Base-by-base conservation (phyloP, 306 rosid genomes). In the Medicago truncatula region DNA sequence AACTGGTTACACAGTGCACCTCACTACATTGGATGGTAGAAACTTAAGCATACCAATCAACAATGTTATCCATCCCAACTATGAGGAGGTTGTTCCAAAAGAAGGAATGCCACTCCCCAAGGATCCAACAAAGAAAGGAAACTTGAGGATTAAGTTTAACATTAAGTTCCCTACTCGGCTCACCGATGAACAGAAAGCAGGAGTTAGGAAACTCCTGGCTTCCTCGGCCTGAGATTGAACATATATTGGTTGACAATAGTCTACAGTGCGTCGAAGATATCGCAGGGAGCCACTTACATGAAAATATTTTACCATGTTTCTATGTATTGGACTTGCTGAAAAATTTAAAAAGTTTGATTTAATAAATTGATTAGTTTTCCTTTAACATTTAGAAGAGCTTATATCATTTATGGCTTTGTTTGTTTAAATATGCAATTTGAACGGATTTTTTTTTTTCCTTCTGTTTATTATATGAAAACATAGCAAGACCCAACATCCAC, bases 41-140 rank as follows among this genome's bases (percentile, higher is more conserved):
- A 81, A 46, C 41, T 68, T 86, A 7, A 78, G 52, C 49, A 83
- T 89, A 34, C 90, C 85, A 50, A 85, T 86, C 79, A 85, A 71
- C 71, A 85, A 52, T 66, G 84, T 89, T 12, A 83, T 89, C 23
- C 85, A 81, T 83, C 90, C 91, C 2, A 83, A 17, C 80, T 86
- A 85, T 50, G 93, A 89, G 76, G 93, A 86, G 73, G 70, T 86
- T 46, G 85, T 89, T 4, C 85, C 83, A 36, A 67, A 73, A 46
- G 93, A 89, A 83, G 90, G 93, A 14, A 89, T 89, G 93, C 91
- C 90, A 46, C 38, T 83, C 18, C 86, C 85, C 11, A 86, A 85
- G 78, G 93, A 89, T 62, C 88, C 91, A 14, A 70, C 90, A 6
- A 85, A 85, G 82, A 89, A 76, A 53, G 93, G 93, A 0, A 86